These are phyloP conservation scores for Metschnikowia continentalis DNA, from an alignment of 805 yeast species.

Conservation along the genomic window DNA sequence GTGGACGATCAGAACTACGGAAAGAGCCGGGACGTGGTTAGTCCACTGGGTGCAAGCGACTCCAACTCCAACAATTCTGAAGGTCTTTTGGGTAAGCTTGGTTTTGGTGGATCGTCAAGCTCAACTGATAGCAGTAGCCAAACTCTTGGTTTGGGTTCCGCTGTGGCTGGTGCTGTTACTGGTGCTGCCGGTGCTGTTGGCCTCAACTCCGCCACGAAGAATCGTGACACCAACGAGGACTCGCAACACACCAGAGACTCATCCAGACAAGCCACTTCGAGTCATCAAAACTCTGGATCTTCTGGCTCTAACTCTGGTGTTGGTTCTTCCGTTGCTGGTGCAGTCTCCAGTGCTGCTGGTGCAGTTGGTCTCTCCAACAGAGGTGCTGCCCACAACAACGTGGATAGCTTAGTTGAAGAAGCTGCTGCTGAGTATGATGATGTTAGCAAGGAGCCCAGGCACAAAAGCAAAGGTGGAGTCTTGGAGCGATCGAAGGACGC, in stretches of 20 bases:
- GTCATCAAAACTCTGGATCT: slow-evolving; percentile 1
- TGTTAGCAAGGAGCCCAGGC: slow-evolving; percentile 9
- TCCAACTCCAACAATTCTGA: slow-evolving; percentile 2
- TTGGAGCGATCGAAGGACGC: slow-evolving; percentile 5
- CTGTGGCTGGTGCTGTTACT: slow-evolving; percentile 19
- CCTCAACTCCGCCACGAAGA: neutral
- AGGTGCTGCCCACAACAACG: slow-evolving; percentile 7
- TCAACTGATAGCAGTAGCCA: neutral
- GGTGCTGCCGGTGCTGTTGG: slow-evolving; percentile 20
- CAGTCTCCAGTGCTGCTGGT: slow-evolving; percentile 19
- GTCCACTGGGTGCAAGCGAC: neutral
- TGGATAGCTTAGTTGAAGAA: slow-evolving; percentile 19
- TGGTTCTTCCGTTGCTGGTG: slow-evolving; percentile 17
- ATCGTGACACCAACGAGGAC: neutral
- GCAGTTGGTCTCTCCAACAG: slow-evolving; percentile 13
- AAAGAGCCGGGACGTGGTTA: neutral
- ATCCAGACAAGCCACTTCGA: neutral
- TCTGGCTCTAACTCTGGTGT: slow-evolving; percentile 2
- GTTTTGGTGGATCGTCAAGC: slow-evolving; percentile 4
- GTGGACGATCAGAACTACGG: neutral
- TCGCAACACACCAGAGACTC: neutral
- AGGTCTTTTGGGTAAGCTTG: slow-evolving; percentile 11
- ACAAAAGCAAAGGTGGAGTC: slow-evolving; percentile 8
- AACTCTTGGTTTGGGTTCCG: slow-evolving; percentile 8
- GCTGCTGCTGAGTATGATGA: slow-evolving; percentile 15